phyloP scores from a whole-genome alignment of 2,329 filamentous ascomycete genomes.

The Trichoderma sp. region DNA sequence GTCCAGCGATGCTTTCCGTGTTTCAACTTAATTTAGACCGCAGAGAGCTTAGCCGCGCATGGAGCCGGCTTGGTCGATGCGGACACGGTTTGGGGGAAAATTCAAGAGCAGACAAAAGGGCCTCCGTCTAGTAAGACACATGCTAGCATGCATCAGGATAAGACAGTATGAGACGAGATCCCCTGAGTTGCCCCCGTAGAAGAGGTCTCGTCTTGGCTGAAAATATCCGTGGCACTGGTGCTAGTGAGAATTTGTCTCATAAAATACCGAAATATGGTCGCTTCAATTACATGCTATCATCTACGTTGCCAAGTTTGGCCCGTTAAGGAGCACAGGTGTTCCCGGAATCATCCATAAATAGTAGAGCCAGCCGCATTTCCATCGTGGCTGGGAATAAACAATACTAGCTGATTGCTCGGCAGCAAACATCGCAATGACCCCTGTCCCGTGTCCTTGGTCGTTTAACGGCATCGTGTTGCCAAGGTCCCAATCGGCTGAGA shows the following conservation, averaged over 20 bases:
- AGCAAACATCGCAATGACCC: not conserved
- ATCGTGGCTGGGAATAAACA: not conserved
- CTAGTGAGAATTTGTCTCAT: slow-evolving; percentile 26
- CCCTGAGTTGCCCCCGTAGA: not conserved
- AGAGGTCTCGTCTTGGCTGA: not conserved
- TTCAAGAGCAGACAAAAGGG: not conserved
- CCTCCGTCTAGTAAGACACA: slow-evolving; percentile 13
- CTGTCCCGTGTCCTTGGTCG: not conserved
- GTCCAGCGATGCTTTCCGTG: slow-evolving; percentile 20
- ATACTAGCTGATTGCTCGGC: not conserved
- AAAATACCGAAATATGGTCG: slow-evolving; percentile 1
- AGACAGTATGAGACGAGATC: slow-evolving; percentile 20
- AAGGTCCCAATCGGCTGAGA: not conserved
- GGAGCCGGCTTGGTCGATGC: not conserved
- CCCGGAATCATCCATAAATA: not conserved
- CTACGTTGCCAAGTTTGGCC: not conserved
- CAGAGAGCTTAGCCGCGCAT: not conserved
- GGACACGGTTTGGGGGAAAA: no score
- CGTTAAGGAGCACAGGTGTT: not conserved
- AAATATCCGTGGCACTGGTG: not conserved
- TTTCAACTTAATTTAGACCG: slow-evolving; percentile 25
- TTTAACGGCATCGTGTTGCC: not conserved
- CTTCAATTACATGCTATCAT: not conserved
- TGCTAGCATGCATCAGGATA: slow-evolving; percentile 18
- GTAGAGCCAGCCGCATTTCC: not conserved